Base-by-base conservation (phyloP, 1,284 basidiomycete species). In the Gymnopus androsaceus region DNA sequence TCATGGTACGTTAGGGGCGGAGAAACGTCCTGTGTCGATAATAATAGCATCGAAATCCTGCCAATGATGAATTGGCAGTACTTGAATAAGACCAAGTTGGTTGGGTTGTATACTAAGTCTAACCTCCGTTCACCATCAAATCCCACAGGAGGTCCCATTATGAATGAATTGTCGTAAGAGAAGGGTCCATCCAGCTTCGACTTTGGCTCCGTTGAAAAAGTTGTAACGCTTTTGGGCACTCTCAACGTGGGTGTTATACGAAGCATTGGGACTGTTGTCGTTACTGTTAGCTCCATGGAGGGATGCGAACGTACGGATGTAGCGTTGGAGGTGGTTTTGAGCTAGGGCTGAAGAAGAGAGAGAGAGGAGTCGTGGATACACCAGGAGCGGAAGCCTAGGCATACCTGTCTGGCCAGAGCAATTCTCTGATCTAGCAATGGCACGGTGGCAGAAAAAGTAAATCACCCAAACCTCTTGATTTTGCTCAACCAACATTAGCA, bases 171-270 rank as follows among this genome's bases (percentile, higher is more conserved):
- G 64, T 63, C 70, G 75, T 25, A 71, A 60, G 49, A 69, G 73
- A 33, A 73, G 61, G 6, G 64, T 73, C 79, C 69, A 81, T 15
- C 72, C 75, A 40, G 68, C 70, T 2, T 64, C 59, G 48, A 70
- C 67, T 40, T 40, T 7, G 15, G 15, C n/a, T 41, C 21, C 40
- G 2, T 12, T 7, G n/a, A 30, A 12, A 3, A n/a, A 17, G 44
- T 31, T 21, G 25, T 71, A 61, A 5, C 66, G 65, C 56, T 80
- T 80, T 50, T 75, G 68, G 6, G 75, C 69, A 3, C 64, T 68
- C 60, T 82, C 79, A 0, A 82, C 78, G 0, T 80, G 74, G 1
- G 81, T 82, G 61, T 77, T 75, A 63, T 76, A 81, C 0, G 69
- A 69, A 1, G 72, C 64, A n/a, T 73, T 58, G 0, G 69, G 67